A percentile compares a stretch with the other conserved stretches of the same genome.
Conservation (phyloP, 768 basidiomycete species). For the Psilocybe azurescens region DNA sequence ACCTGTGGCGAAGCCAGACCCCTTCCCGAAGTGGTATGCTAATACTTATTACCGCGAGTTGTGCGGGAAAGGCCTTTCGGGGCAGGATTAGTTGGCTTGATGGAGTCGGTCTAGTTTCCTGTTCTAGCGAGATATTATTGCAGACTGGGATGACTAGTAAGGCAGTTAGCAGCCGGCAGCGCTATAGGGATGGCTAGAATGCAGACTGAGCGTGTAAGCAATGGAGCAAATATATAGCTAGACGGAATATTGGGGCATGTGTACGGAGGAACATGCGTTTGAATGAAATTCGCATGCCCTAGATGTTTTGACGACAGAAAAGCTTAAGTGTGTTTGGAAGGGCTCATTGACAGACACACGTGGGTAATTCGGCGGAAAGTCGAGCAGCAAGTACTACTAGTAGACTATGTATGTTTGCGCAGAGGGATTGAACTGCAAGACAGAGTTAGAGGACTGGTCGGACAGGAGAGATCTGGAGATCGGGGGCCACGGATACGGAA, state of each 20-base stretch:
- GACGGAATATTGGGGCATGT: constrained; percentile 7
- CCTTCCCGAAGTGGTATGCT: background rate
- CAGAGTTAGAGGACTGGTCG: background rate
- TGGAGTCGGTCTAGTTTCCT: background rate
- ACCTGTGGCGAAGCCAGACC: constrained; percentile 12
- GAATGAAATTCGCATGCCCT: constrained; percentile 11
- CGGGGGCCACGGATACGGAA: constrained; percentile 25
- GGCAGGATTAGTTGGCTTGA: constrained; percentile 3
- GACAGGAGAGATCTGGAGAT: constrained; percentile 11
- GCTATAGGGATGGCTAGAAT: background rate
- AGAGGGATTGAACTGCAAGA: background rate
- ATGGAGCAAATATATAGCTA: background rate
- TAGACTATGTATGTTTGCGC: background rate
- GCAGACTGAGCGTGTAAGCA: background rate
- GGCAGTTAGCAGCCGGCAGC: background rate
- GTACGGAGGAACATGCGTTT: constrained; percentile 13
- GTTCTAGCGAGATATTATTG: background rate
- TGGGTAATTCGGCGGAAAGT: background rate
- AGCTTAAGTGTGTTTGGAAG: background rate
- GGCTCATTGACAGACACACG: background rate
- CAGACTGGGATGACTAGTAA: background rate
- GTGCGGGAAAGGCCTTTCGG: constrained; percentile 13
- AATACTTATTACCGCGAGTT: constrained; percentile 13
- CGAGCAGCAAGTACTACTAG: background rate
- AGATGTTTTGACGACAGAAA: background rate